A percentile compares a stretch with the other conserved stretches of the same genome.
phyloP scores from a whole-genome alignment of 2,329 filamentous ascomycete species.

The Exophiala mesophila region DNA sequence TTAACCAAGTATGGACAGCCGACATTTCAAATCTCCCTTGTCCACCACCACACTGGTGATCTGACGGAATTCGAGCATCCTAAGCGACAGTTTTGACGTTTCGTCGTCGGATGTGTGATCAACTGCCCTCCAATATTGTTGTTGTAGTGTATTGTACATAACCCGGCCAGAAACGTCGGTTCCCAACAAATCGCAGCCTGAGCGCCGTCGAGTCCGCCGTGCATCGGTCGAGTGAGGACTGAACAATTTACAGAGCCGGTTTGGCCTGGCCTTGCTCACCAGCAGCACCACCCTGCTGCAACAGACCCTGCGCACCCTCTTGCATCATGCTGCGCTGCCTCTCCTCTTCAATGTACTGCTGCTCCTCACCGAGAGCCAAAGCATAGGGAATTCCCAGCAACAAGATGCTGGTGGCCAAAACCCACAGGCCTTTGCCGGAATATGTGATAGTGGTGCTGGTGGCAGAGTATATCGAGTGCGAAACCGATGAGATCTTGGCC shows the following conservation, averaged over 20 bases:
- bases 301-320: slow-evolving; percentile 52
- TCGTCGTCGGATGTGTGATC: too few relatives aligned
- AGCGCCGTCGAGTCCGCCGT: too few relatives aligned
- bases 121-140: too few relatives aligned
- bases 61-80: too few relatives aligned
- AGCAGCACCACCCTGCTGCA: slow-evolving; percentile 9
- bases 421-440: slow-evolving; percentile 83
- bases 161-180: too few relatives aligned
- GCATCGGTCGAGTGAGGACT: too few relatives aligned
- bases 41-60: too few relatives aligned
- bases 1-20: too few relatives aligned
- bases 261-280: slow-evolving; percentile 15
- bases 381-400: slow-evolving; percentile 90
- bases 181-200: too few relatives aligned
- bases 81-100: too few relatives aligned
- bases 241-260: slow-evolving; percentile 21
- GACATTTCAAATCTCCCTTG: too few relatives aligned
- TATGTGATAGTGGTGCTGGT: slow-evolving; percentile 51
- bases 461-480: slow-evolving; percentile 42
- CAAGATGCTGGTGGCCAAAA: slow-evolving; percentile 82
- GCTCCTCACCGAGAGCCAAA: slow-evolving; percentile 88
- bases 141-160: too few relatives aligned
- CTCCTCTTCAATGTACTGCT: slow-evolving; percentile 96
- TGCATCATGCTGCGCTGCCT: slow-evolving; percentile 90
- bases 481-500: slow-evolving; percentile 60